phyloP scores from a whole-genome alignment of 73 alveolate genomes.

The Paramecium pentaurelia region DNA sequence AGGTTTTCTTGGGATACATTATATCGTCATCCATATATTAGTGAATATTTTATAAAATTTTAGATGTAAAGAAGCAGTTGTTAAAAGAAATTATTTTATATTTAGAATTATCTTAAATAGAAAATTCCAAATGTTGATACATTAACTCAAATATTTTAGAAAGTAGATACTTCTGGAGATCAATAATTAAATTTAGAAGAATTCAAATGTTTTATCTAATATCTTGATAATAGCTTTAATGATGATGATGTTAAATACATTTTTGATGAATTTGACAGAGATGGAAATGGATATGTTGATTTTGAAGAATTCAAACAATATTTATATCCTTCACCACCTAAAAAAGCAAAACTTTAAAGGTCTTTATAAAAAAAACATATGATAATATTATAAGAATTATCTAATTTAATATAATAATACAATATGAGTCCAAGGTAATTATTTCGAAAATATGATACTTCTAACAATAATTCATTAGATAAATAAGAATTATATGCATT shows the following conservation, averaged over 20 bases:
- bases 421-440: slow-evolving; percentile 14
- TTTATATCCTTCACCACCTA: slow-evolving; percentile 12
- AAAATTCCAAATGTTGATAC: neutral
- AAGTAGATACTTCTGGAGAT: slow-evolving; percentile 34
- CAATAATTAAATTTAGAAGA: neutral
- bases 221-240: neutral
- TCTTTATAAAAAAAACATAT: neutral
- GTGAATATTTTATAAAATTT: slow-evolving; percentile 12
- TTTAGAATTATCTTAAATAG: neutral
- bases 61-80: neutral
- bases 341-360: neutral
- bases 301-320: neutral
- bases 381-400: neutral
- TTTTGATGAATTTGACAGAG: slow-evolving; percentile 24
- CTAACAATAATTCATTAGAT: slow-evolving; percentile 29
- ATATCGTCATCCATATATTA: slow-evolving; percentile 42
- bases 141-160: neutral
- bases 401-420: neutral
- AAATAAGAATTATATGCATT: neutral
- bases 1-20: slow-evolving; percentile 55
- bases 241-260: slow-evolving; percentile 17
- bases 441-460: slow-evolving; percentile 39
- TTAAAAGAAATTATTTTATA: neutral
- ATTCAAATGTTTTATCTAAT: neutral
- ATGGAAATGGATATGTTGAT: slow-evolving; percentile 40